Conservation (phyloP, 176 grass and related monocot species). For the Dactylis glomerata region DNA sequence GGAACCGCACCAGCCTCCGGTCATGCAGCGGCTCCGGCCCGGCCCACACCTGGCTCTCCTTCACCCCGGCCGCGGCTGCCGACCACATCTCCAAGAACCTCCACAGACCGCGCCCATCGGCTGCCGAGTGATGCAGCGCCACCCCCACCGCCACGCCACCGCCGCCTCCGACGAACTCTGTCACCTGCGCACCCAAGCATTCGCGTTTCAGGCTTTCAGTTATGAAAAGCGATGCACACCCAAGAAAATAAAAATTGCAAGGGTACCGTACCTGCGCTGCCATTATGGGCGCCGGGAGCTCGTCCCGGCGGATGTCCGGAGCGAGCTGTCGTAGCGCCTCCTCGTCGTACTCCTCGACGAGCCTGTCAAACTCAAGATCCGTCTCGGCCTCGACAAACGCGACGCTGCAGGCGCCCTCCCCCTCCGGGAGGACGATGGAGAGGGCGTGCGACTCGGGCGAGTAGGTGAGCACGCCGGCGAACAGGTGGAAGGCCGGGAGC, state of each 20-base stretch:
- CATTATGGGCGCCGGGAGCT: slow-evolving; percentile 30
- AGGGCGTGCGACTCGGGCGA: neutral
- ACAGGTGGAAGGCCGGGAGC: slow-evolving; percentile 29
- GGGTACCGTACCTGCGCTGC: slow-evolving; percentile 11
- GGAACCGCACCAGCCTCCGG: slow-evolving; percentile 20
- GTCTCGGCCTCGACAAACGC: slow-evolving; percentile 36
- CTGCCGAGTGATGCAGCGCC: slow-evolving; percentile 15
- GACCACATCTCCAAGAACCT: slow-evolving; percentile 30
- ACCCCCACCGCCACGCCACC: slow-evolving; percentile 24
- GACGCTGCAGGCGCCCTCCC: neutral
- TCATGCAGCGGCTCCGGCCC: slow-evolving; percentile 4
- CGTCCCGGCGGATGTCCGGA: slow-evolving; percentile 16
- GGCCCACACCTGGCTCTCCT: too few species aligned
- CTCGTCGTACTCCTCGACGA: neutral
- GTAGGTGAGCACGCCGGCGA: slow-evolving; percentile 12
- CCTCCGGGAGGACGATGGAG: neutral
- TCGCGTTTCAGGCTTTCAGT: neutral
- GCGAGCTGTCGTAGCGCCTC: neutral
- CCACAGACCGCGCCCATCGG: slow-evolving; percentile 28
- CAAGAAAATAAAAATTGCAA: neutral
- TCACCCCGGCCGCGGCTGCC: neutral
- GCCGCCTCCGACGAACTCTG: slow-evolving; percentile 13
- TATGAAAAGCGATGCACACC: neutral
- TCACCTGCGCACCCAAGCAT: slow-evolving; percentile 22
- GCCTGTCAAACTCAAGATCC: slow-evolving; percentile 12